phyloP scores from a whole-genome alignment of 495 filamentous ascomycete genomes.

The Hypoxylon perforatum region DNA sequence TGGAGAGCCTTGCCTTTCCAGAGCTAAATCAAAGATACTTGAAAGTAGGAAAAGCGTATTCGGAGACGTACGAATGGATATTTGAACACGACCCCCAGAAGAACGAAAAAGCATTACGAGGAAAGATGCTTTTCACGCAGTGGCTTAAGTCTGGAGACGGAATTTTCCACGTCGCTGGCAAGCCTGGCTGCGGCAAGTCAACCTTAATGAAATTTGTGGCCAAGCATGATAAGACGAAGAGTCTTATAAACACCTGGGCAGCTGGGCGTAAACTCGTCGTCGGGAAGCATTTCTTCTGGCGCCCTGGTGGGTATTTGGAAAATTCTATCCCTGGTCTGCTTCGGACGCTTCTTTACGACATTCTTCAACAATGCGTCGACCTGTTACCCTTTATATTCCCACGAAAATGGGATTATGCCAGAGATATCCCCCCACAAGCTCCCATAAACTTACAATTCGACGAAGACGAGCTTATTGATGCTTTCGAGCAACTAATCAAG shows the following conservation, averaged over 20 bases:
- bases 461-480: background rate
- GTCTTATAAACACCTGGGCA: conserved; percentile 1
- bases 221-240: conserved; percentile 5
- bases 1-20: background rate
- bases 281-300: conserved; percentile 7
- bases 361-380: background rate
- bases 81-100: background rate
- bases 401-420: background rate
- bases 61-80: conserved; percentile 7
- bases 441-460: background rate
- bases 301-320: background rate
- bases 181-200: too few relatives aligned
- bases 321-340: conserved; percentile 1
- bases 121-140: background rate
- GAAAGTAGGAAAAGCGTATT: background rate
- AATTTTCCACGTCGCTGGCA: conserved; percentile 3
- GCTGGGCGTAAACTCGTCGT: conserved; percentile 1
- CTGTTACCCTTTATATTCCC: background rate
- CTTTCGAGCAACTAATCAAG: conserved; percentile 1
- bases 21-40: background rate
- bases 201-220: background rate
- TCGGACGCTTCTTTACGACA: conserved; percentile 5
- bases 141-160: conserved; percentile 1
- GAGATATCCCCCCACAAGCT: background rate
- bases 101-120: background rate